Percentiles rank a stretch among this genome's conserved stretches.
Evolutionary conservation across 768 basidiomycete species (phyloP).

Genomic region (Austroboletus eburneus): DNA sequence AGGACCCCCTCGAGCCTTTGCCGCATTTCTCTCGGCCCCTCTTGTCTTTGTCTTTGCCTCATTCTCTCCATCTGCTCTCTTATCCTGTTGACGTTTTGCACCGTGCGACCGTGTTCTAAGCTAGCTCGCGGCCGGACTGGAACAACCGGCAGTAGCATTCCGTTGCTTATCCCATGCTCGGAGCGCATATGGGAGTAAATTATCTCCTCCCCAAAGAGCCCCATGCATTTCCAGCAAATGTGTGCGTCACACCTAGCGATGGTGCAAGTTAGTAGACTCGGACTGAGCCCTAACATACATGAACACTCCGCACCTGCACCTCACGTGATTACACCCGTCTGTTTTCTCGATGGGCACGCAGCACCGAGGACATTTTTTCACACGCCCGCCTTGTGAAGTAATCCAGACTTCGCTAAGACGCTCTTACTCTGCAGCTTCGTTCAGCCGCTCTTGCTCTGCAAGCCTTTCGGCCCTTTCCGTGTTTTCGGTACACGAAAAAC

Average conservation of each 20-base stretch:
- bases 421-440: too few species aligned
- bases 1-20: too few species aligned
- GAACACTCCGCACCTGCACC: constrained; percentile 38
- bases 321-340: constrained; percentile 80
- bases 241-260: constrained; percentile 59
- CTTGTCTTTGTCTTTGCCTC: too few species aligned
- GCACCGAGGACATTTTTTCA: constrained; percentile 73
- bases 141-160: constrained; percentile 3
- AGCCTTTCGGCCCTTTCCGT: constrained; percentile 33
- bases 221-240: constrained; percentile 68
- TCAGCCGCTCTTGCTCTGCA: constrained; percentile 46
- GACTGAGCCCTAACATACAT: background rate
- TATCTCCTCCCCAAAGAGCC: constrained; percentile 29
- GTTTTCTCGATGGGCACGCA: constrained; percentile 61
- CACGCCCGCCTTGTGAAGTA: constrained; percentile 44
- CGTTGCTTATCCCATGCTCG: constrained; percentile 30
- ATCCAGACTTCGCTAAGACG: constrained; percentile 62
- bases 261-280: too few species aligned
- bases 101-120: too few species aligned
- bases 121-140: constrained; percentile 5
- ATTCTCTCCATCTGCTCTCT: too few species aligned
- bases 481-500: constrained; percentile 46
- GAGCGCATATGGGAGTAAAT: constrained; percentile 39
- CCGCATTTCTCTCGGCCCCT: too few species aligned
- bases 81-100: too few species aligned